phyloP scores from a whole-genome alignment of 495 filamentous ascomycete genomes.

The Aspergillus sparsus region DNA sequence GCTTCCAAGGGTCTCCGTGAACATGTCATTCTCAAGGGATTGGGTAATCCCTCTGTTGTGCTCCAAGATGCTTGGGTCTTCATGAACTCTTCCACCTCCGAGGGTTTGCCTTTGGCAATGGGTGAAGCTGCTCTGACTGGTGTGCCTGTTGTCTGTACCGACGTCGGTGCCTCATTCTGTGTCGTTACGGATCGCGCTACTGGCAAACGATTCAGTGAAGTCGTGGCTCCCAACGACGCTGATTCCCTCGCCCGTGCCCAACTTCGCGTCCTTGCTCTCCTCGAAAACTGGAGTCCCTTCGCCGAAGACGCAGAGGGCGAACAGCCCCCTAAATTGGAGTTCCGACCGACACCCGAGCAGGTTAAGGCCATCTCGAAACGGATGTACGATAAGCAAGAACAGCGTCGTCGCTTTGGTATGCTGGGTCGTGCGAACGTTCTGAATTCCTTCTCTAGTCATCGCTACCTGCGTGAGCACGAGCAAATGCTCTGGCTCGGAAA shows the following conservation, averaged over 20 bases:
- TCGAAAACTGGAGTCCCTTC: constrained; percentile 58
- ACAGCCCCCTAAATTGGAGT: constrained; percentile 44
- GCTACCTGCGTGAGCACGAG: constrained; percentile 66
- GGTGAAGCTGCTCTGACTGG: constrained; percentile 65
- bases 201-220: constrained; percentile 56
- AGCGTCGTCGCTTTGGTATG: constrained; percentile 60
- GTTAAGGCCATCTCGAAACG: constrained; percentile 53
- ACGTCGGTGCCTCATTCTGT: constrained; percentile 62
- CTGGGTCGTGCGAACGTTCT: constrained; percentile 56
- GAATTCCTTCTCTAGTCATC: constrained; percentile 56
- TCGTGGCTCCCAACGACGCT: constrained; percentile 63
- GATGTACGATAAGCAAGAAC: constrained; percentile 61
- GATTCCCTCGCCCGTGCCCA: constrained; percentile 57
- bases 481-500: constrained; percentile 68
- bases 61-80: constrained; percentile 53
- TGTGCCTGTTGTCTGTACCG: constrained; percentile 62
- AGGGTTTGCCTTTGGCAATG: constrained; percentile 62
- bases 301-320: constrained; percentile 42
- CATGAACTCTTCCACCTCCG: constrained; percentile 65
- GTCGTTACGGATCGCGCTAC: constrained; percentile 59
- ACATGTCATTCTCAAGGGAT: constrained; percentile 54
- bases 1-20: constrained; percentile 57
- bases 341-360: constrained; percentile 48
- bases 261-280: constrained; percentile 57
- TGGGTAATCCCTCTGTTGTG: constrained; percentile 46